These are phyloP conservation scores for Fraxinus ornus DNA, from an alignment of 305 asterid genomes.

Conservation along the genomic window DNA sequence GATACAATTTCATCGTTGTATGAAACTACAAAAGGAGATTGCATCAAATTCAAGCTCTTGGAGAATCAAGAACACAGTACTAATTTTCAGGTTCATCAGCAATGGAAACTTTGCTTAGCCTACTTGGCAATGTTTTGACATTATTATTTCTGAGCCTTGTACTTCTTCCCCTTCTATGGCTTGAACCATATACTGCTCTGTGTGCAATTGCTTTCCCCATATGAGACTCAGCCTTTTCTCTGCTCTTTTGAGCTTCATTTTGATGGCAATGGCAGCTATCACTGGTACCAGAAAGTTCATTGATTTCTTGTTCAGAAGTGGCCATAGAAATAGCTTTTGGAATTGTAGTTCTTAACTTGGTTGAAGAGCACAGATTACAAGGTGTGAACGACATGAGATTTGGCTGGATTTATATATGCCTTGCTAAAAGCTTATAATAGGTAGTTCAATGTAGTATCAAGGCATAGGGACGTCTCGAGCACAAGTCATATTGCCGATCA, in stretches of 20 bases:
- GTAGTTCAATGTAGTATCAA: background rate
- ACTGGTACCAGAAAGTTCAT: conserved; percentile 24
- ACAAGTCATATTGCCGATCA: background rate
- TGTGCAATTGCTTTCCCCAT: conserved; percentile 46
- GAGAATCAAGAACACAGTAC: background rate
- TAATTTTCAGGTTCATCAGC: conserved; percentile 41
- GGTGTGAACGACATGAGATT: background rate
- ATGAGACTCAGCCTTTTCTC: conserved; percentile 25
- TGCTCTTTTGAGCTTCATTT: conserved; percentile 18
- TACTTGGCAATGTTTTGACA: conserved; percentile 34
- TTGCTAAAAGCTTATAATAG: background rate
- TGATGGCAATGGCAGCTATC: conserved; percentile 17
- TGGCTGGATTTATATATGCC: conserved; percentile 14
- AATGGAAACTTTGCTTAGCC: conserved; percentile 53
- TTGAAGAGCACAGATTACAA: background rate
- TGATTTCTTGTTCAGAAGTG: conserved; percentile 26
- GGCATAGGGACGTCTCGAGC: background rate
- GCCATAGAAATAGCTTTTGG: conserved; percentile 29
- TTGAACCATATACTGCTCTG: conserved; percentile 46
- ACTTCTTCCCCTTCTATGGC: conserved; percentile 34
- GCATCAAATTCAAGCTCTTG: background rate
- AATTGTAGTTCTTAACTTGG: background rate
- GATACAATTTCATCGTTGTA: background rate
- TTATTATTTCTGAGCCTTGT: conserved; percentile 32
- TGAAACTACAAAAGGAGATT: background rate